Percentiles rank a stretch among this genome's conserved stretches.
phyloP scores from a whole-genome alignment of 306 rosid species.

The Sicyos baderoa region DNA sequence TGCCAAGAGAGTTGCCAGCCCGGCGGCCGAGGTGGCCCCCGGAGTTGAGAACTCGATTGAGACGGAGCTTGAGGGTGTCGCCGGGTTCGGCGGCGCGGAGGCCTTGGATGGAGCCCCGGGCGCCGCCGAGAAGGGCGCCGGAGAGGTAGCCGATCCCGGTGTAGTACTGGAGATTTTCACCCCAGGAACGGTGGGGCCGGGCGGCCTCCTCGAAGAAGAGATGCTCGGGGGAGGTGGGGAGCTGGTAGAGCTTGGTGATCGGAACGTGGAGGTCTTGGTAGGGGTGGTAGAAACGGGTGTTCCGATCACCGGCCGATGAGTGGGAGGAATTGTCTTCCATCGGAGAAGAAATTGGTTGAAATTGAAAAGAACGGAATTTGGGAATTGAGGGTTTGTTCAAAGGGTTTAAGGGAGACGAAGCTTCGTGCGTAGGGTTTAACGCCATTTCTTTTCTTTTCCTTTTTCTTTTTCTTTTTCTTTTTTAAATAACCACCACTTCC shows the following conservation, averaged over 20 bases:
- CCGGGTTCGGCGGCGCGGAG: slow-evolving; percentile 44
- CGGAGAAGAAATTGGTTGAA: background rate
- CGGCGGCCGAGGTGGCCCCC: slow-evolving; percentile 50
- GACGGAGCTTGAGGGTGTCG: slow-evolving; percentile 48
- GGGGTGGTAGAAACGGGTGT: slow-evolving; percentile 46
- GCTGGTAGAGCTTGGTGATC: slow-evolving; percentile 49
- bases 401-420: too few relatives aligned
- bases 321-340: slow-evolving; percentile 42
- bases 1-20: slow-evolving; percentile 48
- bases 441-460: too few relatives aligned
- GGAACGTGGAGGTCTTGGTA: slow-evolving; percentile 57
- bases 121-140: slow-evolving; percentile 46
- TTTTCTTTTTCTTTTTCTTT: too few relatives aligned
- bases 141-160: slow-evolving; percentile 53
- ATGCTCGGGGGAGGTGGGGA: slow-evolving; percentile 55
- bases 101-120: slow-evolving; percentile 41
- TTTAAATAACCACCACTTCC: too few relatives aligned
- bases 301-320: slow-evolving; percentile 17
- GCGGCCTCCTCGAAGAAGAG: slow-evolving; percentile 50
- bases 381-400: too few relatives aligned
- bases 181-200: slow-evolving; percentile 58
- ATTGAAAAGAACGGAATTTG: too few relatives aligned
- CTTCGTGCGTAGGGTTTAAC: too few relatives aligned
- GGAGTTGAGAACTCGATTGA: slow-evolving; percentile 51
- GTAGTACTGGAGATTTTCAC: slow-evolving; percentile 57